Evolutionary conservation across 1,139 yeast species (phyloP).

Genomic region (Geotrichum siamense): DNA sequence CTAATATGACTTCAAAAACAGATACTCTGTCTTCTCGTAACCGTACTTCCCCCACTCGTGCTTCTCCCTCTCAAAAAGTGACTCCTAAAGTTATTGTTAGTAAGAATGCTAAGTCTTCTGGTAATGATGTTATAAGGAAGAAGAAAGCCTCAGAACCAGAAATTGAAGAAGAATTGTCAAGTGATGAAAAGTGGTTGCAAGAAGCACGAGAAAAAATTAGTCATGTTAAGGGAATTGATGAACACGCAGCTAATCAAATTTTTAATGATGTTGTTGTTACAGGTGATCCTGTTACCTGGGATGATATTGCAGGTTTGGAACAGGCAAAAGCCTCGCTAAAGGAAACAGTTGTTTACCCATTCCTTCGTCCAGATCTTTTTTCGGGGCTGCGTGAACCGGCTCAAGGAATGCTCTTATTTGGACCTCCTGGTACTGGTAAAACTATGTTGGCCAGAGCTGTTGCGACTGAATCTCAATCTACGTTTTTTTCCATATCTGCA

Average conservation of each 20-base stretch:
- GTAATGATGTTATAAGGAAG: not conserved
- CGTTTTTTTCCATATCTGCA: conserved; percentile 88
- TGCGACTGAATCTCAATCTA: conserved; percentile 94
- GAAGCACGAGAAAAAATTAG: conserved; percentile 14
- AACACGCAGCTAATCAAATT: conserved; percentile 70
- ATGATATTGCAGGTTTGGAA: conserved; percentile 90
- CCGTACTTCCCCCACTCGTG: not conserved
- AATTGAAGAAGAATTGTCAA: conserved; percentile 11
- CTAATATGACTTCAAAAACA: not conserved
- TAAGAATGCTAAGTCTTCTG: too few species aligned
- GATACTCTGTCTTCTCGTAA: not conserved
- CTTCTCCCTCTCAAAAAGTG: not conserved
- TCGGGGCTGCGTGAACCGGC: conserved; percentile 93
- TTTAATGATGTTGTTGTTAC: conserved; percentile 85
- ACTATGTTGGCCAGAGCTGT: conserved; percentile 97
- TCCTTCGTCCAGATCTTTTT: conserved; percentile 86
- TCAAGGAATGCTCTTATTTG: conserved; percentile 89
- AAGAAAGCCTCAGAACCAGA: not conserved
- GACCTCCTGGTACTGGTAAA: conserved; percentile 98
- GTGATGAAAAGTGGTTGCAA: conserved; percentile 26
- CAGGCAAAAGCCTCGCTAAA: conserved; percentile 85
- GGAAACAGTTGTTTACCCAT: conserved; percentile 96
- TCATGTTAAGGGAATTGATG: conserved; percentile 17
- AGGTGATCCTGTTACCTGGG: conserved; percentile 96
- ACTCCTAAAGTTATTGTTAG: not conserved